Conservation (phyloP, 2,329 filamentous ascomycete species). For the Aspergillus pseudotamarii region DNA sequence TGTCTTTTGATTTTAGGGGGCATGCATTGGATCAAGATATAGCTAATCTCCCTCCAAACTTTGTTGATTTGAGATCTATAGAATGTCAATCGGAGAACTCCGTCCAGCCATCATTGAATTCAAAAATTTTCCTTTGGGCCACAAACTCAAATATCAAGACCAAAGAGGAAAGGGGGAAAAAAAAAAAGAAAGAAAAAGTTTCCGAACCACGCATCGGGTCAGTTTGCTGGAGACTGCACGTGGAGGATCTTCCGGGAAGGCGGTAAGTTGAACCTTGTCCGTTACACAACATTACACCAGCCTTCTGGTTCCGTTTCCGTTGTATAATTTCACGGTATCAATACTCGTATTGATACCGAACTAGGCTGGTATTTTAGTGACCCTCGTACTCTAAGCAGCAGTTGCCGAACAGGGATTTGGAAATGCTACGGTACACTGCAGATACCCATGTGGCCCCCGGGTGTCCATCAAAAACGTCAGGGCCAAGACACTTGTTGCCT, state of each 20-base stretch:
- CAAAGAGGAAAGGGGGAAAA: background rate
- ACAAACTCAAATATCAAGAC: background rate
- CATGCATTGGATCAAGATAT: background rate
- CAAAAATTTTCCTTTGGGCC: background rate
- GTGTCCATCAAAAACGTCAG: background rate
- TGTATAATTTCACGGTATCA: background rate
- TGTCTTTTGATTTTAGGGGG: background rate
- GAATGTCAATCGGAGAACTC: background rate
- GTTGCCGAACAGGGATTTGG: background rate
- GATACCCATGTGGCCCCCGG: constrained; percentile 4
- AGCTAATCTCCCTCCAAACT: background rate
- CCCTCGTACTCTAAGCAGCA: background rate
- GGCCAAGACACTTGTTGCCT: constrained; percentile 1
- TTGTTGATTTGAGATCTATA: background rate
- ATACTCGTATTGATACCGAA: background rate
- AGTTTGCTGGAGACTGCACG: constrained; percentile 13
- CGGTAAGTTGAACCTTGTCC: constrained; percentile 17
- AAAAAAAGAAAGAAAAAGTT: background rate
- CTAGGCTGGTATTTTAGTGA: background rate
- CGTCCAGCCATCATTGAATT: background rate
- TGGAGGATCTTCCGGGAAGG: constrained; percentile 26
- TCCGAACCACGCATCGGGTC: constrained; percentile 4
- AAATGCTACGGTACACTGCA: constrained; percentile 13
- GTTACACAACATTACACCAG: background rate
- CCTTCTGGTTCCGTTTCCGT: background rate